Percentiles rank a stretch among this genome's conserved stretches.
Conservation (phyloP, 2,329 filamentous ascomycete species). For the Talaromyces sp. region DNA sequence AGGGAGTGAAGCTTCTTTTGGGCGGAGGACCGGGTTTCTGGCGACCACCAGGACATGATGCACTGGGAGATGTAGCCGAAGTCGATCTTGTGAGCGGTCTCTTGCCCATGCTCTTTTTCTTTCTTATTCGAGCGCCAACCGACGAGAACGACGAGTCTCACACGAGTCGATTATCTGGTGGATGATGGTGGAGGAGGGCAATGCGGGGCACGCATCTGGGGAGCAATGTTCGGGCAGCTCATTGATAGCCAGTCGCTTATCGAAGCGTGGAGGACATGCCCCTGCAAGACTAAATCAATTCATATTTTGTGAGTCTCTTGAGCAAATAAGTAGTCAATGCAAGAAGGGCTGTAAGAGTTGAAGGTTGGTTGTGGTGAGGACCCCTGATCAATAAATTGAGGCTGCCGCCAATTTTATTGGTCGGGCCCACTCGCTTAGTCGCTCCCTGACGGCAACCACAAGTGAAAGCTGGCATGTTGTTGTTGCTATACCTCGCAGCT, state of each 20-base stretch:
- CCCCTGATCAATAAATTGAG: conserved; percentile 17
- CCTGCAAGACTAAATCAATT: not conserved
- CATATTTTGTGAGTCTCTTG: too few relatives aligned
- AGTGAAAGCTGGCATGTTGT: conserved; percentile 27
- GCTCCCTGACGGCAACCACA: conserved; percentile 16
- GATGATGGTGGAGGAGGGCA: conserved; percentile 10
- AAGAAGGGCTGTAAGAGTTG: not conserved
- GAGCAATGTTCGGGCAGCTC: not conserved
- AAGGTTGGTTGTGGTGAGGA: conserved; percentile 6
- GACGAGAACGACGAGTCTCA: not conserved
- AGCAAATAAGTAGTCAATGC: not conserved
- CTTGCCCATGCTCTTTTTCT: conserved; percentile 15
- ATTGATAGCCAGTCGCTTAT: not conserved
- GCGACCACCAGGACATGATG: conserved; percentile 11
- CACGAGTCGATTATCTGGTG: not conserved
- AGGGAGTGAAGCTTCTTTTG: conserved; percentile 1
- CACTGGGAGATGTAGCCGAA: conserved; percentile 4
- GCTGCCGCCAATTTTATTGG: conserved; percentile 25
- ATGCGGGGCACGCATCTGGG: conserved; percentile 18
- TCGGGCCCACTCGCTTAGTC: conserved; percentile 21
- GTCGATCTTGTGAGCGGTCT: conserved; percentile 9
- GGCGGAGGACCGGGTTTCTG: conserved; percentile 16
- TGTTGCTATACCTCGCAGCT: conserved; percentile 5
- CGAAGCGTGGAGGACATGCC: not conserved
- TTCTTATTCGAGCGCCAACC: not conserved